A percentile compares a stretch with the other conserved stretches of the same genome.
Conservation (phyloP, 306 rosid genomes). For the Castanopsis chinensis region DNA sequence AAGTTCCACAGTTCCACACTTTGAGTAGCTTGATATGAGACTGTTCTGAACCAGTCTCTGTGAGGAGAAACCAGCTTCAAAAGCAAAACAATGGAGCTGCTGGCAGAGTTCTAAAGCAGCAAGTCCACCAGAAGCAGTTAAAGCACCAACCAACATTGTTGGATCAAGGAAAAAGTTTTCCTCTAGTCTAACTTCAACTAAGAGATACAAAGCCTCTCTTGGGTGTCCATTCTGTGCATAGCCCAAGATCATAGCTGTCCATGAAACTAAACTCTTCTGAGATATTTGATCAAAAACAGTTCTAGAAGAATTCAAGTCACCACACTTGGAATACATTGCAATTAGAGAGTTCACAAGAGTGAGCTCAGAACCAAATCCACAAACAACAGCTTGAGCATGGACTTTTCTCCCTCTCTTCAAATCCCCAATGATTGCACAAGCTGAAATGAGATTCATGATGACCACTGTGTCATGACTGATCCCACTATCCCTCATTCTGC, state of each 20-base stretch:
- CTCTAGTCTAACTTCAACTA: neutral
- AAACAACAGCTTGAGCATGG: slow-evolving; percentile 11
- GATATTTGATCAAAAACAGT: slow-evolving; percentile 5
- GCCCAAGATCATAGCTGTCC: slow-evolving; percentile 10
- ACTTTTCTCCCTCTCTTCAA: slow-evolving; percentile 9
- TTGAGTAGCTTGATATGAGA: slow-evolving; percentile 13
- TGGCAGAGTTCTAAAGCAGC: slow-evolving; percentile 17
- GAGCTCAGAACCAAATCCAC: slow-evolving; percentile 11
- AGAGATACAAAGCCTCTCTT: slow-evolving; percentile 8
- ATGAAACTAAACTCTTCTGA: slow-evolving; percentile 11
- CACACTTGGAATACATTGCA: slow-evolving; percentile 2
- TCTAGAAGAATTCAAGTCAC: slow-evolving; percentile 8
- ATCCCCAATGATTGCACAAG: slow-evolving; percentile 10
- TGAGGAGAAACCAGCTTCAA: slow-evolving; percentile 1
- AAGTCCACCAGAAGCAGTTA: slow-evolving; percentile 8
- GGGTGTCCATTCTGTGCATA: slow-evolving; percentile 1
- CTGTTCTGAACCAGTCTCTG: slow-evolving; percentile 1
- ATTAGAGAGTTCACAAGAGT: slow-evolving; percentile 10
- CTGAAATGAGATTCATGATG: slow-evolving; percentile 1
- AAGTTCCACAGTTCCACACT: slow-evolving; percentile 12
- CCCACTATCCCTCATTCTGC: slow-evolving; percentile 6
- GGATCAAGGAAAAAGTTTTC: slow-evolving; percentile 6
- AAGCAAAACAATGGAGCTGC: slow-evolving; percentile 18
- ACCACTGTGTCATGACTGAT: neutral
- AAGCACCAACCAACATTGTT: slow-evolving; percentile 10